These are phyloP conservation scores for Xanthoparmelia taractica DNA, from an alignment of 495 filamentous ascomycete genomes.

Conservation along the genomic window DNA sequence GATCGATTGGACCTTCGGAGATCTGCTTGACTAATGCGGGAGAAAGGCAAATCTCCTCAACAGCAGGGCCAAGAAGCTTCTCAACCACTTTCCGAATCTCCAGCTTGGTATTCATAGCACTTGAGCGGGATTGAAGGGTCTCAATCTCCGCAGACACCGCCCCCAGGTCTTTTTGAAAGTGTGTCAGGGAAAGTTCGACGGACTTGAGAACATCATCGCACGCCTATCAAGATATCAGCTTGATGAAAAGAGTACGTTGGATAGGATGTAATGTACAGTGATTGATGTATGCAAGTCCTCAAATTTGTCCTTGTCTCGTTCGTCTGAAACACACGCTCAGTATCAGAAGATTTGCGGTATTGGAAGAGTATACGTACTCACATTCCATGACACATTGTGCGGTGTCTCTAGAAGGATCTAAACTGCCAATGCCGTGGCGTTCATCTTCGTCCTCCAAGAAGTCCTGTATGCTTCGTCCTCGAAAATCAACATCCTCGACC, in stretches of 20 bases:
- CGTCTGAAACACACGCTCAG: constrained; percentile 43
- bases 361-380: constrained; percentile 34
- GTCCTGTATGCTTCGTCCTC: constrained; percentile 62
- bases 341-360: neutral
- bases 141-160: constrained; percentile 92
- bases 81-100: constrained; percentile 87
- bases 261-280: constrained; percentile 29
- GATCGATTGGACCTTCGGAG: constrained; percentile 80
- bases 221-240: constrained; percentile 37
- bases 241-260: neutral
- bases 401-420: constrained; percentile 42
- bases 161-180: constrained; percentile 86
- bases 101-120: constrained; percentile 73
- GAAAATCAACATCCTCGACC: constrained; percentile 69
- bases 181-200: constrained; percentile 83
- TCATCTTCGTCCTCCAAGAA: constrained; percentile 45
- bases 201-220: constrained; percentile 92
- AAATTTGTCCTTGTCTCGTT: constrained; percentile 79
- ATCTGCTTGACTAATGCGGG: constrained; percentile 75
- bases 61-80: constrained; percentile 75
- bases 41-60: constrained; percentile 85
- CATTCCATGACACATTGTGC: constrained; percentile 72
- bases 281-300: constrained; percentile 89
- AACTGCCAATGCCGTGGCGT: constrained; percentile 22
- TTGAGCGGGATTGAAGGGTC: constrained; percentile 77